Evolutionary conservation across 345 rosid species (phyloP).

Genomic region (Gossypium raimondii): DNA sequence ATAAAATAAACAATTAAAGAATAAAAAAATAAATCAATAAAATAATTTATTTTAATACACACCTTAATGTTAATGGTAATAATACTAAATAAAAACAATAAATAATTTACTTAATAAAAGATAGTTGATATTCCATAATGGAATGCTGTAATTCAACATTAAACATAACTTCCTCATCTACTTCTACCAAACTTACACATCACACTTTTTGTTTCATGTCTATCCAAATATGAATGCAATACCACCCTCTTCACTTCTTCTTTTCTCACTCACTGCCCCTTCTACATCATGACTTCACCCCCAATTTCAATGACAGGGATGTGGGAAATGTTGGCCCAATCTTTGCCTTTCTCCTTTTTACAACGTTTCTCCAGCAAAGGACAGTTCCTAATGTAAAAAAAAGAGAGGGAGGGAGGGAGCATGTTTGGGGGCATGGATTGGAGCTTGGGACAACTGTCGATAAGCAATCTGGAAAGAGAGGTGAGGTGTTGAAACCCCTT

Average conservation of each 20-base stretch:
- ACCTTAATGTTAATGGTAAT: too few species aligned
- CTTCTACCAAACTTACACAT: too few species aligned
- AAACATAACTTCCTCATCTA: too few species aligned
- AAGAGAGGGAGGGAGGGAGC: not conserved
- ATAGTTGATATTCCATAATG: too few species aligned
- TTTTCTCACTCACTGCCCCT: not conserved
- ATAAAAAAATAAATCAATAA: too few species aligned
- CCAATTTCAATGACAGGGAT: not conserved
- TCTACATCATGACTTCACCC: not conserved
- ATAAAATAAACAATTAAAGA: too few species aligned
- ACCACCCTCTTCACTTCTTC: not conserved
- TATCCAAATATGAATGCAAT: not conserved
- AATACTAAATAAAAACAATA: too few species aligned
- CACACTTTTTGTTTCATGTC: too few species aligned
- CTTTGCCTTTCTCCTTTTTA: conserved; percentile 3
- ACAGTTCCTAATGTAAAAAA: not conserved
- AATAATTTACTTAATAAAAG: too few species aligned
- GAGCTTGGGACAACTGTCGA: not conserved
- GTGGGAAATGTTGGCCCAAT: conserved; percentile 9
- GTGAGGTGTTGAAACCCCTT: conserved; percentile 3
- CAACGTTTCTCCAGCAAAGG: too few species aligned
- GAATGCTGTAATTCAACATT: too few species aligned
- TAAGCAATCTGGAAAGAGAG: not conserved
- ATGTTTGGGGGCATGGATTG: not conserved
- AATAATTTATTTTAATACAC: too few species aligned